These are phyloP conservation scores for Penicillium paradoxum DNA, from an alignment of 495 filamentous ascomycete genomes.

Conservation along the genomic window DNA sequence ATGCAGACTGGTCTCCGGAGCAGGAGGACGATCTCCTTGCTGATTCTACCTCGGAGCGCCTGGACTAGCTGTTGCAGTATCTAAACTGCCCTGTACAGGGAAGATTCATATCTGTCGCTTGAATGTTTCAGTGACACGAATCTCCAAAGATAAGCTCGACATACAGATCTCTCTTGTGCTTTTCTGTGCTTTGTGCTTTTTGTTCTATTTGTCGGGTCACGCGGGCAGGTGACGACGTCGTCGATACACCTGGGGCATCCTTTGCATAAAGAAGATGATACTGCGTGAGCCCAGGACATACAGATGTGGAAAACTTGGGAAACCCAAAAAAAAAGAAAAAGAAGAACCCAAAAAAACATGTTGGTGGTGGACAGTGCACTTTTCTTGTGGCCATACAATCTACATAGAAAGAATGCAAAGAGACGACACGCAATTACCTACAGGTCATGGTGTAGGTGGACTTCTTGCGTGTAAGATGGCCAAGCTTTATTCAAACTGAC, in stretches of 20 bases:
- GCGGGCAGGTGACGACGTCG: not conserved
- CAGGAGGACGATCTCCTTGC: not conserved
- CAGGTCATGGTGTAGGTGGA: no score
- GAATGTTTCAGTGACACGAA: not conserved
- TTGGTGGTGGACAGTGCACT: not conserved
- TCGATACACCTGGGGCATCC: not conserved
- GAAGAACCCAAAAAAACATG: no score
- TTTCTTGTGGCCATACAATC: not conserved
- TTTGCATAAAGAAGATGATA: not conserved
- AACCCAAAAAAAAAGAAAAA: not conserved
- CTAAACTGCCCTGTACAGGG: not conserved
- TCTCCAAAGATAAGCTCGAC: no score
- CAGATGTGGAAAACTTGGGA: not conserved
- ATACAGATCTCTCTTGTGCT: not conserved
- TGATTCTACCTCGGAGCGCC: not conserved
- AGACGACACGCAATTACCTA: no score
- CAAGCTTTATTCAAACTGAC: no score
- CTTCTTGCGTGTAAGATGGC: no score
- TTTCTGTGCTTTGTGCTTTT: not conserved
- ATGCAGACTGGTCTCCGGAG: not conserved
- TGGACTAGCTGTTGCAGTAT: not conserved
- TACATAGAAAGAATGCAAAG: no score
- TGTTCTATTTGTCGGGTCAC: not conserved
- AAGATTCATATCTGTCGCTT: not conserved
- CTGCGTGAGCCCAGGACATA: not conserved